phyloP scores from a whole-genome alignment of 2,329 filamentous ascomycete species.

The Sporothrix phasma region DNA sequence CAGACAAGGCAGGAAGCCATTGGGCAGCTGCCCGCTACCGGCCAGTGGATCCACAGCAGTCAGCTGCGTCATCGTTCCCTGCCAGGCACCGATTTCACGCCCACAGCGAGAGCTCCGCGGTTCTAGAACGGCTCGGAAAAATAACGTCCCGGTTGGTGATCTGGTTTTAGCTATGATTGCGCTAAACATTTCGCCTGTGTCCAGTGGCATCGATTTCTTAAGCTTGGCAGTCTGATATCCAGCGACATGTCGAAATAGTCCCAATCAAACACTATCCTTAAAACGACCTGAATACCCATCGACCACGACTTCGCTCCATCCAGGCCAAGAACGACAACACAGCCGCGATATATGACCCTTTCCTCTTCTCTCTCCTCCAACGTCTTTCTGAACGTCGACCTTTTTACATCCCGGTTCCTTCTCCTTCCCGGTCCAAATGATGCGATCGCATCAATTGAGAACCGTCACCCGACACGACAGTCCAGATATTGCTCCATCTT shows the following conservation, averaged over 20 bases:
- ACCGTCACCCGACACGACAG: background rate
- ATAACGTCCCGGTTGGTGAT: background rate
- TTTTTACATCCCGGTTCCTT: background rate
- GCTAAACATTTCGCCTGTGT: no score
- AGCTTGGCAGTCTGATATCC: no score
- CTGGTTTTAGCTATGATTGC: no score
- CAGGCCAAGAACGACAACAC: no score
- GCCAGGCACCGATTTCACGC: background rate
- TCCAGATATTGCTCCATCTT: background rate
- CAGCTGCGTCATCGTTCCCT: slow-evolving; percentile 3
- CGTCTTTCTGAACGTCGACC: no score
- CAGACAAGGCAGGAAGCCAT: background rate
- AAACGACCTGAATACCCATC: no score
- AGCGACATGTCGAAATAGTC: no score
- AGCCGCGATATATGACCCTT: no score
- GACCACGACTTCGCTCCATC: no score
- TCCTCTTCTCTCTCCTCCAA: no score
- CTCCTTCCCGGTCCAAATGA: background rate
- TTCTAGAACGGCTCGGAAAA: slow-evolving; percentile 5
- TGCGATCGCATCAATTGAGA: background rate
- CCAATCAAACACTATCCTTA: no score
- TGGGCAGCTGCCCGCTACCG: background rate
- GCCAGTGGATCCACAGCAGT: background rate
- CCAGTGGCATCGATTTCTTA: no score
- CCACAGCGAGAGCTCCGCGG: background rate